These are phyloP conservation scores for Hortaea sp. DNA, from an alignment of 2,329 filamentous ascomycete genomes.

Conservation along the genomic window DNA sequence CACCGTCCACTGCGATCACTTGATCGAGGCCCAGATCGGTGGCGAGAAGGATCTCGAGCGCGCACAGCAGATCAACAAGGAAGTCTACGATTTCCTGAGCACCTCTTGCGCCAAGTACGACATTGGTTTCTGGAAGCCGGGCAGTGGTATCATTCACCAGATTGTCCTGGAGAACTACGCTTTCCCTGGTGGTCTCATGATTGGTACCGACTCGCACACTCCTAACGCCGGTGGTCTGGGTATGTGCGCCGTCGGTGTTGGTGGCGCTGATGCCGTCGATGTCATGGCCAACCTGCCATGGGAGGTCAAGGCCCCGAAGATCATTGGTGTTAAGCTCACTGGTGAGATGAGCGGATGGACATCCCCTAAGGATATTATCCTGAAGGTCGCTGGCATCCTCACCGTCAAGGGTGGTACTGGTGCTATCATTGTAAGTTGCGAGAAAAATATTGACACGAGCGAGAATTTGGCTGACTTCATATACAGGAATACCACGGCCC, in stretches of 20 bases:
- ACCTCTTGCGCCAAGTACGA: slow-evolving; percentile 97
- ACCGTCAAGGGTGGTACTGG: slow-evolving; percentile 98
- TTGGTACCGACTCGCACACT: slow-evolving; percentile 96
- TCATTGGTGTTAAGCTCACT: slow-evolving; percentile 93
- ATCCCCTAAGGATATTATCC: slow-evolving; percentile 89
- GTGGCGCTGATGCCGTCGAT: slow-evolving; percentile 96
- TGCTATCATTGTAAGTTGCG: slow-evolving; percentile 57
- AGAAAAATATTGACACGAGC: neutral
- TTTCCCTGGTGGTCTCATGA: slow-evolving; percentile 95
- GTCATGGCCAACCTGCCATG: slow-evolving; percentile 96
- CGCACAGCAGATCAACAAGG: slow-evolving; percentile 91
- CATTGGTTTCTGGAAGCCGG: slow-evolving; percentile 99
- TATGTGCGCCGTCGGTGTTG: slow-evolving; percentile 87
- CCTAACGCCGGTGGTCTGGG: slow-evolving; percentile 94
- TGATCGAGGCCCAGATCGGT: slow-evolving; percentile 95
- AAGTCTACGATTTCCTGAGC: slow-evolving; percentile 96
- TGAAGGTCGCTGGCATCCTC: slow-evolving; percentile 92
- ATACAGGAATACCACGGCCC: slow-evolving; percentile 38
- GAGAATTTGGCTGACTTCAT: slow-evolving; percentile 1
- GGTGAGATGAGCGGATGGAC: slow-evolving; percentile 86
- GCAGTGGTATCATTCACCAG: slow-evolving; percentile 98
- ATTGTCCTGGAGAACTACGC: slow-evolving; percentile 98
- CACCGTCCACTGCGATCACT: slow-evolving; percentile 97
- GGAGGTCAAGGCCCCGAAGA: slow-evolving; percentile 96
- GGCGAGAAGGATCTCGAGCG: slow-evolving; percentile 87